Percentiles rank a stretch among this genome's conserved stretches.
Conservation (phyloP, 257 asterid species). For the Voacanga thouarsii region DNA sequence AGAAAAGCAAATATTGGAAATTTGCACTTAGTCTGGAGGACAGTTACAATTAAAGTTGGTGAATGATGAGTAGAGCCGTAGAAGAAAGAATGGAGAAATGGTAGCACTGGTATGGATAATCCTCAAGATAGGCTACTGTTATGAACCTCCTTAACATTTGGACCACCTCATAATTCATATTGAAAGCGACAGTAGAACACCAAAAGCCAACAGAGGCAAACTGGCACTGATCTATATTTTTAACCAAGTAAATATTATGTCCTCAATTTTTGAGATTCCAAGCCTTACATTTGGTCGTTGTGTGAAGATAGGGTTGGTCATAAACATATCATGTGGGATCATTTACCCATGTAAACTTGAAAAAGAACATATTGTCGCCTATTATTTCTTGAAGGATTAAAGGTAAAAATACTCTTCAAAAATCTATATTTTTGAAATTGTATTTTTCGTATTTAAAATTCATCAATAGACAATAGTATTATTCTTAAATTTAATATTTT, state of each 20-base stretch:
- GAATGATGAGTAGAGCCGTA: too few relatives aligned
- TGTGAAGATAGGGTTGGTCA: background rate
- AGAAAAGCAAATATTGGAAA: background rate
- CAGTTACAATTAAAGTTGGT: background rate
- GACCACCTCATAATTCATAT: background rate
- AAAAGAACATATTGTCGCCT: too few relatives aligned
- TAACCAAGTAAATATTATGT: background rate
- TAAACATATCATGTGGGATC: background rate
- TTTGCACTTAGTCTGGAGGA: background rate
- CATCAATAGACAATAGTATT: too few relatives aligned
- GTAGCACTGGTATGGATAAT: background rate
- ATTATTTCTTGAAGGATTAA: too few relatives aligned
- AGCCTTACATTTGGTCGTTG: background rate
- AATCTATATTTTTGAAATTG: too few relatives aligned
- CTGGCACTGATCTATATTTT: background rate
- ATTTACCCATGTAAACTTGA: too few relatives aligned
- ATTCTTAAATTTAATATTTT: too few relatives aligned
- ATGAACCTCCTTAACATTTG: background rate
- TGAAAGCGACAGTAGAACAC: background rate
- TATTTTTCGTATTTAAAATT: too few relatives aligned
- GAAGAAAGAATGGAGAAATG: background rate
- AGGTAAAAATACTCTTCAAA: too few relatives aligned
- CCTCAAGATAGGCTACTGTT: background rate
- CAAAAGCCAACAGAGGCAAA: background rate
- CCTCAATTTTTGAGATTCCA: background rate